Base-by-base conservation (phyloP, 306 rosid species). In the Hylodesmum podocarpum region DNA sequence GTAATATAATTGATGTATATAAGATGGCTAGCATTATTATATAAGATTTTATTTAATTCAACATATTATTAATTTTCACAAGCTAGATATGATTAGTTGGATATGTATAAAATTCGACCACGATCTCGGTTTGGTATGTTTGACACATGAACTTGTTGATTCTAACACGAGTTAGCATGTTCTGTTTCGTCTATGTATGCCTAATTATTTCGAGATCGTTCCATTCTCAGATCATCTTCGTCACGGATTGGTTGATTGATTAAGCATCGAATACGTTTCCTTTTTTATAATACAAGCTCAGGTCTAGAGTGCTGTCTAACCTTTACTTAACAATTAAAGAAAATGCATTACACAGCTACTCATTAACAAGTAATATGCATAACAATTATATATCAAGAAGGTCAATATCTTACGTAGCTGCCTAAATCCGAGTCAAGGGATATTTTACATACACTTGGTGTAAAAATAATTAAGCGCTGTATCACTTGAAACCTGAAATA, bases 111-210 rank as follows among this genome's bases (percentile, higher is more conserved):
- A 82, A 72, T 31, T 73, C 65, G 18, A 61, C 21, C 76, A 43
- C 36, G 75, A 59, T 57, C 79, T 27, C 55, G 67, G 76, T 54
- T 57, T 80, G n/a, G 41, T 34, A 16, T 73, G 65, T 80, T 73
- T 67, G 77, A 72, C 85, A 76, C 49, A 82, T 31, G 54, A 79
- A 28, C 40, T 22, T 15, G 53, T 24, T 54, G 50, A 51, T 21
- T 57, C 10, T 24, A 24, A 49, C 51, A 66, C 76, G 76, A 53
- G 64, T 49, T n/a, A 36, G 44, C 70, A n/a, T 55, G 49, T 21
- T 5, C 27, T 22, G 31, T 36, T 58, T 53, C 28, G 15, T 81
- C 69, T 79, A 65, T 70, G 66, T 22, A 40, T 19, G 61, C 47
- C 47, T 43, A 18, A 39, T 22, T 73, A 50, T 18, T 46, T 65